Evolutionary conservation across 2,329 filamentous ascomycete genomes (phyloP).

Genomic region (Thielaviopsis ethacetica): DNA sequence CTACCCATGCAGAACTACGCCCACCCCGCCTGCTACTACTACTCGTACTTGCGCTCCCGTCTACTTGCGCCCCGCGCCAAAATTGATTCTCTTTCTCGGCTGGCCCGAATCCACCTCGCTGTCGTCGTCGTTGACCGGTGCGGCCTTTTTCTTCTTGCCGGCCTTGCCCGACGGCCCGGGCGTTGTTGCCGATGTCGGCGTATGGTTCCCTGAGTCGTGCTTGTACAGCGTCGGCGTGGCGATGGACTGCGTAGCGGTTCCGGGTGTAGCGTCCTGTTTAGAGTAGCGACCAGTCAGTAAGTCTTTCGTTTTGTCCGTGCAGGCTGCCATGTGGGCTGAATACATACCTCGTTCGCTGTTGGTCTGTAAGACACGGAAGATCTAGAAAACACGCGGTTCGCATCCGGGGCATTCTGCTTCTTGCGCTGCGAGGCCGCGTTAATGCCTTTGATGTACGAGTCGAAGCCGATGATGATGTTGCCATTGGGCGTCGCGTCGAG

Average conservation of each 20-base stretch:
- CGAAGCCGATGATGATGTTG: slow-evolving; percentile 95
- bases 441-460: slow-evolving; percentile 90
- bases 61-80: slow-evolving; percentile 36
- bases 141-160: slow-evolving; percentile 36
- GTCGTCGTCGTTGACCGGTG: slow-evolving; percentile 32
- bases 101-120: slow-evolving; percentile 41
- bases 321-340: slow-evolving; percentile 8
- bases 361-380: slow-evolving; percentile 46
- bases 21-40: too few species aligned
- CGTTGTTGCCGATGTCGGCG: slow-evolving; percentile 30
- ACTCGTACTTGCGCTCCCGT: too few species aligned
- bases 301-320: neutral
- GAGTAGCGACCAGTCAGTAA: neutral
- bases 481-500: slow-evolving; percentile 77
- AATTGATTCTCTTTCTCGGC: slow-evolving; percentile 40
- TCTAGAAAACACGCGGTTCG: slow-evolving; percentile 57
- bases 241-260: slow-evolving; percentile 29
- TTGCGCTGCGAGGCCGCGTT: slow-evolving; percentile 47
- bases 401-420: slow-evolving; percentile 47
- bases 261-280: slow-evolving; percentile 26
- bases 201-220: slow-evolving; percentile 17
- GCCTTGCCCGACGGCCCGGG: slow-evolving; percentile 38
- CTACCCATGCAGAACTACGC: too few species aligned
- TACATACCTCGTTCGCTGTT: slow-evolving; percentile 21
- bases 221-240: slow-evolving; percentile 40